phyloP scores from a whole-genome alignment of 2,329 filamentous ascomycete species.

The Tolypocladium endophyticum region DNA sequence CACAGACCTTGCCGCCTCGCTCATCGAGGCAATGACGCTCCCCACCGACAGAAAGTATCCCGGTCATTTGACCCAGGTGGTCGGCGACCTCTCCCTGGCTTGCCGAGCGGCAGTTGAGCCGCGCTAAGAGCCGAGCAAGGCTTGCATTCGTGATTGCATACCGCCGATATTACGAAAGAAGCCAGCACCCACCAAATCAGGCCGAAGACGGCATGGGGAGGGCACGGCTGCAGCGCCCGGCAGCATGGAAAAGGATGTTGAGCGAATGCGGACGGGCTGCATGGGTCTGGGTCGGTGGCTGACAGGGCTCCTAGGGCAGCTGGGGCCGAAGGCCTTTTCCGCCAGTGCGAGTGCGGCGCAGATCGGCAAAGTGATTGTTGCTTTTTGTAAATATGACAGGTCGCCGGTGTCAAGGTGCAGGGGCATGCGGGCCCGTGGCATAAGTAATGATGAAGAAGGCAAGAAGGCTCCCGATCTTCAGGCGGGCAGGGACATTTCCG shows the following conservation, averaged over 20 bases:
- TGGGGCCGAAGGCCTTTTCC: background rate
- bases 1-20: background rate
- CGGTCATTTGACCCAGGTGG: background rate
- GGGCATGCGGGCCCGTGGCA: background rate
- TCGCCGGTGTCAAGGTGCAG: background rate
- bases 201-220: background rate
- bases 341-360: background rate
- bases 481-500: background rate
- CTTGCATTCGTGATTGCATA: background rate
- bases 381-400: background rate
- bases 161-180: background rate
- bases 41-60: background rate
- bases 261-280: background rate
- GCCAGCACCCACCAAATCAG: background rate
- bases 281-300: background rate
- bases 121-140: background rate
- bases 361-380: background rate
- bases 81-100: background rate
- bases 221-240: background rate
- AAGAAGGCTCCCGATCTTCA: background rate
- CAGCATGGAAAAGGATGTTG: background rate
- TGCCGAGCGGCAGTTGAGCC: constrained; percentile 1
- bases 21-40: background rate
- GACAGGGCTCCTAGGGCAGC: background rate
- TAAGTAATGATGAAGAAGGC: background rate